These are phyloP conservation scores for Senecio squalidus DNA, from an alignment of 140 eudicot species.

Conservation along the genomic window DNA sequence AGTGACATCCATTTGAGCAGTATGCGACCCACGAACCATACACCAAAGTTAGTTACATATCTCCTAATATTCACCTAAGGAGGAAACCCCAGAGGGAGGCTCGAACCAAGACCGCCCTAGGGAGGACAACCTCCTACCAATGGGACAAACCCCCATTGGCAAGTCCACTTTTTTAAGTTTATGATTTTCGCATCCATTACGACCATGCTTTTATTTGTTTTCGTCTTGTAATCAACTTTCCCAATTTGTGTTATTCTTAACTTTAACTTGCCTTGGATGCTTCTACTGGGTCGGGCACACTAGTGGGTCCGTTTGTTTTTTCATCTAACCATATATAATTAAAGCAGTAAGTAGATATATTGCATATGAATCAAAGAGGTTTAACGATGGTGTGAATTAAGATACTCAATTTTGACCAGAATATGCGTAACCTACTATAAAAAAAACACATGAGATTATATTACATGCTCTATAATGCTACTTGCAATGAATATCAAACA, in stretches of 20 bases:
- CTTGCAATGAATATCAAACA: neutral
- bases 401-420: neutral
- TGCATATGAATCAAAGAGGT: neutral
- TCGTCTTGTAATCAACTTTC: conserved; percentile 6
- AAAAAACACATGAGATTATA: neutral
- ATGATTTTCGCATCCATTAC: conserved; percentile 30
- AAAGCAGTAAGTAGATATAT: too few species aligned
- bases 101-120: too few species aligned
- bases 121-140: too few species aligned
- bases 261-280: conserved; percentile 6
- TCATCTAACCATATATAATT: too few species aligned
- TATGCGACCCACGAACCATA: too few species aligned
- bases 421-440: neutral
- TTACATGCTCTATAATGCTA: neutral
- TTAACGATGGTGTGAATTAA: neutral
- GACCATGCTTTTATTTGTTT: conserved; percentile 32
- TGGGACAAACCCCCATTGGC: too few species aligned
- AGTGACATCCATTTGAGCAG: too few species aligned
- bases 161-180: conserved; percentile 32
- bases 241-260: conserved; percentile 4
- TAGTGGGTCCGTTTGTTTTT: too few species aligned
- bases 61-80: too few species aligned
- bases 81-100: too few species aligned
- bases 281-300: too few species aligned
- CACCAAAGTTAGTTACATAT: too few species aligned